phyloP scores from a whole-genome alignment of 805 yeast species.

The Zygosaccharomyces siamensis region DNA sequence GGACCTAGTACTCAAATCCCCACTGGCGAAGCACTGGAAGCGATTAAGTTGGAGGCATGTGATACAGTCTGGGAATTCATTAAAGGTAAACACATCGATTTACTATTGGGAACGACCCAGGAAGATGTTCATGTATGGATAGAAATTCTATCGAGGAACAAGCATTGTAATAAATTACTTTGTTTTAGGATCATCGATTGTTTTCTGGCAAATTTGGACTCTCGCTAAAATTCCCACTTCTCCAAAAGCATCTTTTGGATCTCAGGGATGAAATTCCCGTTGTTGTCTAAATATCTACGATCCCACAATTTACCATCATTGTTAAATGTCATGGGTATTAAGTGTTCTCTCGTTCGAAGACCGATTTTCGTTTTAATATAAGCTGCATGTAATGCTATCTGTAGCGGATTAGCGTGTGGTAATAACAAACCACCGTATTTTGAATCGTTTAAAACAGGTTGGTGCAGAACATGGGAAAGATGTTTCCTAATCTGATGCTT shows the following conservation, averaged over 20 bases:
- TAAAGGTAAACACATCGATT: constrained; percentile 14
- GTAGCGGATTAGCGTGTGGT: constrained; percentile 11
- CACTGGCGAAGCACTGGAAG: constrained; percentile 36
- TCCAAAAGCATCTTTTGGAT: constrained; percentile 17
- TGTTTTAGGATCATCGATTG: constrained; percentile 42
- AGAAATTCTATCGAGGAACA: constrained; percentile 36
- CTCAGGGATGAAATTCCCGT: constrained; percentile 26
- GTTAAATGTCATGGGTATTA: constrained; percentile 26
- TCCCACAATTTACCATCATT: constrained; percentile 26
- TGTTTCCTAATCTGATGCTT: constrained; percentile 41
- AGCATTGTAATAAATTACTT: constrained; percentile 41
- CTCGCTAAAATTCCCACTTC: constrained; percentile 17
- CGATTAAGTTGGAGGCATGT: constrained; percentile 28
- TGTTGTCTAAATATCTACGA: constrained; percentile 19
- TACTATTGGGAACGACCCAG: constrained; percentile 19
- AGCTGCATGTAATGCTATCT: constrained; percentile 40
- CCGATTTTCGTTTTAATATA: constrained; percentile 35
- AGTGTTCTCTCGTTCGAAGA: constrained; percentile 19
- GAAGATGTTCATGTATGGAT: constrained; percentile 25
- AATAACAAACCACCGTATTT: constrained; percentile 23
- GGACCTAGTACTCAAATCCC: constrained; percentile 47
- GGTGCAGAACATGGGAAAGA: constrained; percentile 18
- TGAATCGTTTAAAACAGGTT: constrained; percentile 33
- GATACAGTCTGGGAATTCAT: constrained; percentile 25
- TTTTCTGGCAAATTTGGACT: constrained; percentile 32